Evolutionary conservation across 805 yeast genomes (phyloP), one percentile per base, ranked within the genome.

Genomic region (Sugiyamaella valdiviana): DNA sequence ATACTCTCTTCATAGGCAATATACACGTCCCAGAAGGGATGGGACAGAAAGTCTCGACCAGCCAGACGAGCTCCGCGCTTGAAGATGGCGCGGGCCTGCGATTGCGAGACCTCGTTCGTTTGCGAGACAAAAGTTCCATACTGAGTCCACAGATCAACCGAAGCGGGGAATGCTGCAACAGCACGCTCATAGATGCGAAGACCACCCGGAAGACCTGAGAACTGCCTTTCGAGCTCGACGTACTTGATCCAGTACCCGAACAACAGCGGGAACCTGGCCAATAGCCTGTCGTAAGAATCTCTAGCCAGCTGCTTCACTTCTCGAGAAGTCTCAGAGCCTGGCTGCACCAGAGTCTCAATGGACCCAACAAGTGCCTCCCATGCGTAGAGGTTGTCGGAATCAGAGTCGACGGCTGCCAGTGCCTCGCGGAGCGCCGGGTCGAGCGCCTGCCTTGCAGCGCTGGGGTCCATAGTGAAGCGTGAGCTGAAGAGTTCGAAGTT

Each of bases 1-100:
- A 63, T 63, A 21, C 67, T 63, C 2, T 67, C 62, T 56, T 79
- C 82, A 69, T 79, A 83, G 39, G 73, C 81, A 19, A 93, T 64
- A 52, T 78, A 81, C 50, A 74, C 71, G 61, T 90, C 95, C 98
- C 98, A 91, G 38, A 91, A 63, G 0, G 82, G 73, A 60, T 87
- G 90, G 0, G 95, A 76, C 55, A 83, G 69, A 65, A 85, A 93
- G 51, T 87, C 85, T 29, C 69, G 63, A 0, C 96, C 97, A 39
- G 82, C 73, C 6, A 66, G 54, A 2, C 59, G 55, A 1, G 76
- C 62, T 0, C 84, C 90, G 0, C 67, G 64, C 17, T 69, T 62
- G 52, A 81, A 83, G 12, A 63, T 55, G 2, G 41, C 48, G 5
- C 57, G 29, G 2, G 50, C 39, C 9, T 46, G 44, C n/a, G 50